These are phyloP conservation scores for Curvularia hawaiiensis DNA, from an alignment of 2,329 filamentous ascomycete species.

Conservation along the genomic window DNA sequence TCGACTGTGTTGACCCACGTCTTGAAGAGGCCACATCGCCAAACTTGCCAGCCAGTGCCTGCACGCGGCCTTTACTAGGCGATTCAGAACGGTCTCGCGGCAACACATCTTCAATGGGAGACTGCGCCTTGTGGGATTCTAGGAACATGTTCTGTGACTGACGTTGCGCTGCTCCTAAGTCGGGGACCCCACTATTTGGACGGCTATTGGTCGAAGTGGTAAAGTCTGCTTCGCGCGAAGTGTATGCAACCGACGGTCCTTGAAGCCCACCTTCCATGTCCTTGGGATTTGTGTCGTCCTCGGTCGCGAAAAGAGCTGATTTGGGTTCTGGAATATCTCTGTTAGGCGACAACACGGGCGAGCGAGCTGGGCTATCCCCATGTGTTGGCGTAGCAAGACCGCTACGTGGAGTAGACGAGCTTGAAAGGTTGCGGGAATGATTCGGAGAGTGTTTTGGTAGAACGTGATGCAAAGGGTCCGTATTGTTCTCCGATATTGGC, in stretches of 20 bases:
- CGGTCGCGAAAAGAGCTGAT: constrained; percentile 53
- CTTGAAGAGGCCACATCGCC: constrained; percentile 53
- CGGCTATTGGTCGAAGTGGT: constrained; percentile 35
- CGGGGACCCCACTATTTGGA: constrained; percentile 26
- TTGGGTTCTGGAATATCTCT: constrained; percentile 53
- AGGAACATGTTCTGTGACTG: constrained; percentile 45
- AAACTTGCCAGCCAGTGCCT: constrained; percentile 58
- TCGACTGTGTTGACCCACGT: constrained; percentile 53
- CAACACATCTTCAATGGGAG: constrained; percentile 35
- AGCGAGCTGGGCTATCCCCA: constrained; percentile 66
- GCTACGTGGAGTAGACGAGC: constrained; percentile 51
- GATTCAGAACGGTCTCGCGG: constrained; percentile 49
- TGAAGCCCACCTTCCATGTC: constrained; percentile 32
- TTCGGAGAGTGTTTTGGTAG: constrained; percentile 45
- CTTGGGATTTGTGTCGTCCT: constrained; percentile 42
- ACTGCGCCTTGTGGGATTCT: constrained; percentile 40
- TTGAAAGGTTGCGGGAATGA: constrained; percentile 50
- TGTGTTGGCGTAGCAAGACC: constrained; percentile 64
- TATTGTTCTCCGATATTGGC: constrained; percentile 39
- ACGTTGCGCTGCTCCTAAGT: constrained; percentile 37
- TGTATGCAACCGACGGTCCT: constrained; percentile 34
- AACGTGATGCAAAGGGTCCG: constrained; percentile 35
- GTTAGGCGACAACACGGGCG: constrained; percentile 57
- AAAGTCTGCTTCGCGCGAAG: constrained; percentile 46
- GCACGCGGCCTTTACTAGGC: constrained; percentile 57